Evolutionary conservation across 1,284 basidiomycete genomes (phyloP).

Genomic region (Athelia sp.): DNA sequence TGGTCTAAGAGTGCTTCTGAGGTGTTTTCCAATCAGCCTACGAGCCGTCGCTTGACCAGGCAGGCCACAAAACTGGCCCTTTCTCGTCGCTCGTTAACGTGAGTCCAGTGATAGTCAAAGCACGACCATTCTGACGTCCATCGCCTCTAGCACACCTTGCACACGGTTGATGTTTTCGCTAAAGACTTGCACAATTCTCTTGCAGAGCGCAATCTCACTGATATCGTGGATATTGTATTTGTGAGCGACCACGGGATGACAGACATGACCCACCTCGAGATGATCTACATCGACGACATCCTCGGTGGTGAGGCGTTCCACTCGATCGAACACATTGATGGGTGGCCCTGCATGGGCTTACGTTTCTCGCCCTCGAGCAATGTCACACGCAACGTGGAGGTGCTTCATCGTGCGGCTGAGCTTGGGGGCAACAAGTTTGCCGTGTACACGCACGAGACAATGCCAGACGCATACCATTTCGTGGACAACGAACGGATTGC

Average conservation of each 20-base stretch:
- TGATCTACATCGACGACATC: conserved; percentile 81
- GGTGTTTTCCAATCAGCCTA: conserved; percentile 43
- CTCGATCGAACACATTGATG: conserved; percentile 70
- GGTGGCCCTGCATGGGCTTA: conserved; percentile 84
- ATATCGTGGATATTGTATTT: conserved; percentile 85
- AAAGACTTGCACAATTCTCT: conserved; percentile 61
- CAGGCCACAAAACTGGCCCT: conserved; percentile 77
- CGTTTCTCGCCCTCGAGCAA: conserved; percentile 65
- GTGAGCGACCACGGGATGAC: conserved; percentile 95
- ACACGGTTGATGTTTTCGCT: conserved; percentile 71
- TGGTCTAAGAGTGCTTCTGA: not conserved
- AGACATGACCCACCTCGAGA: conserved; percentile 70
- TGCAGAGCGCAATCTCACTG: conserved; percentile 67
- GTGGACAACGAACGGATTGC: conserved; percentile 69
- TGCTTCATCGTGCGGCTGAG: conserved; percentile 47
- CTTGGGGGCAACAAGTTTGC: conserved; percentile 59
- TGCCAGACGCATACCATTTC: conserved; percentile 82
- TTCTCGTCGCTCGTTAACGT: conserved; percentile 70
- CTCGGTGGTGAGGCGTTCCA: conserved; percentile 63
- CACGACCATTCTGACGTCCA: not conserved
- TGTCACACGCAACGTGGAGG: conserved; percentile 46
- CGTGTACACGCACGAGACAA: conserved; percentile 76
- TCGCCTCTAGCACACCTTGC: conserved; percentile 52
- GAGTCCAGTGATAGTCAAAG: conserved; percentile 17
- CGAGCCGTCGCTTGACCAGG: conserved; percentile 75